These are phyloP conservation scores for Citrullus amarus DNA, from an alignment of 306 rosid genomes.

Conservation along the genomic window DNA sequence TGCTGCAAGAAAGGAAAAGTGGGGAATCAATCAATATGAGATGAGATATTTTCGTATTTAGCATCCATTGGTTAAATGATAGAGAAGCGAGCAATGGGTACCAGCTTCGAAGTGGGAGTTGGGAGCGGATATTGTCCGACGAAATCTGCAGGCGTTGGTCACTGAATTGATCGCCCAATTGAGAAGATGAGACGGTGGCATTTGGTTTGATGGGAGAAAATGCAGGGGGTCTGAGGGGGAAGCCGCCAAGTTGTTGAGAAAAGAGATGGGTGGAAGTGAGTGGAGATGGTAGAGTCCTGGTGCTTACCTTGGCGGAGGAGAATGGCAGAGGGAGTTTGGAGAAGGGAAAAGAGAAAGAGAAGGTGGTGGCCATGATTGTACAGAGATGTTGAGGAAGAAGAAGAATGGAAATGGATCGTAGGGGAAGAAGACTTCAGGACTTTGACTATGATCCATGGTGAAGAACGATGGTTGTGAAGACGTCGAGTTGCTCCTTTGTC, in stretches of 20 bases:
- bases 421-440: not conserved
- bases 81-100: not conserved
- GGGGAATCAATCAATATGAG: too few species aligned
- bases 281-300: slow-evolving; percentile 1
- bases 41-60: too few species aligned
- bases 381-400: not conserved
- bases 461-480: not conserved
- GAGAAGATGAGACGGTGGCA: slow-evolving; percentile 21
- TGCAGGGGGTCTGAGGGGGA: not conserved
- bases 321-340: slow-evolving; percentile 13
- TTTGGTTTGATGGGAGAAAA: slow-evolving; percentile 13
- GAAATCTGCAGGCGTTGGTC: slow-evolving; percentile 6
- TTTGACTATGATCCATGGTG: not conserved
- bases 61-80: too few species aligned
- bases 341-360: slow-evolving; percentile 9
- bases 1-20: slow-evolving; percentile 21
- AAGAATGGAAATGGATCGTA: not conserved
- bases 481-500: not conserved
- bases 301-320: not conserved
- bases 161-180: not conserved
- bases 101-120: slow-evolving; percentile 49
- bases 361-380: slow-evolving; percentile 19
- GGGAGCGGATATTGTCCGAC: slow-evolving; percentile 9
- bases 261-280: slow-evolving; percentile 5
- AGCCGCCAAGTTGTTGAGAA: not conserved